These are phyloP conservation scores for Chalaropsis ovoidea DNA, from an alignment of 2,329 filamentous ascomycete genomes.

Conservation along the genomic window DNA sequence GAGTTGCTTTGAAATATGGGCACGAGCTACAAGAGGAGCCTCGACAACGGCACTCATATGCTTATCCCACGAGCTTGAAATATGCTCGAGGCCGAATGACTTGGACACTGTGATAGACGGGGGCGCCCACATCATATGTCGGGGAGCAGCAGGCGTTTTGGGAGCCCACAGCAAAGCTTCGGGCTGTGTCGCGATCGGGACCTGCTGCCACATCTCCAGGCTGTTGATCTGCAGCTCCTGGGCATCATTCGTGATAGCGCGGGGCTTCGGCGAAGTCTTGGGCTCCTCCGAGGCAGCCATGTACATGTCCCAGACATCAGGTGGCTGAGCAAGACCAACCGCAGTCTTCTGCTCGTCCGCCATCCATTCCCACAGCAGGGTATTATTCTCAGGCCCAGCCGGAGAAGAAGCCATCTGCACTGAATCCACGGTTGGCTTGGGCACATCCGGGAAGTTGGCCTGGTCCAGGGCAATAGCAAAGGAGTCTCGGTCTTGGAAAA, in stretches of 20 bases:
- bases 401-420: not conserved
- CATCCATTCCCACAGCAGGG: slow-evolving; percentile 17
- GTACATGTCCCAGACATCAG: slow-evolving; percentile 22
- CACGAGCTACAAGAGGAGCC: not conserved
- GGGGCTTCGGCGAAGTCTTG: not conserved
- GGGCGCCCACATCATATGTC: slow-evolving; percentile 17
- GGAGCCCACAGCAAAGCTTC: slow-evolving; percentile 17
- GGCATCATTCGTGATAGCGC: not conserved
- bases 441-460: slow-evolving; percentile 14
- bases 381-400: not conserved
- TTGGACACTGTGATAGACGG: not conserved
- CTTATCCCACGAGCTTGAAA: slow-evolving; percentile 19
- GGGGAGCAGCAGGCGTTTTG: not conserved
- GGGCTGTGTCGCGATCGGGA: not conserved
- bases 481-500: slow-evolving; percentile 23
- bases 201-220: slow-evolving; percentile 1
- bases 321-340: slow-evolving; percentile 20
- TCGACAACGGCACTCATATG: not conserved
- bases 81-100: slow-evolving; percentile 19
- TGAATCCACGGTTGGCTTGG: slow-evolving; percentile 9
- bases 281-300: slow-evolving; percentile 13
- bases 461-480: slow-evolving; percentile 19
- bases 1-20: not conserved
- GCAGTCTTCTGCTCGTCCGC: not conserved
- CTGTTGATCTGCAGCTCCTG: slow-evolving; percentile 19